These are phyloP conservation scores for Phytophthora hibernalis DNA, from an alignment of 352 stramenopile species.

Conservation along the genomic window DNA sequence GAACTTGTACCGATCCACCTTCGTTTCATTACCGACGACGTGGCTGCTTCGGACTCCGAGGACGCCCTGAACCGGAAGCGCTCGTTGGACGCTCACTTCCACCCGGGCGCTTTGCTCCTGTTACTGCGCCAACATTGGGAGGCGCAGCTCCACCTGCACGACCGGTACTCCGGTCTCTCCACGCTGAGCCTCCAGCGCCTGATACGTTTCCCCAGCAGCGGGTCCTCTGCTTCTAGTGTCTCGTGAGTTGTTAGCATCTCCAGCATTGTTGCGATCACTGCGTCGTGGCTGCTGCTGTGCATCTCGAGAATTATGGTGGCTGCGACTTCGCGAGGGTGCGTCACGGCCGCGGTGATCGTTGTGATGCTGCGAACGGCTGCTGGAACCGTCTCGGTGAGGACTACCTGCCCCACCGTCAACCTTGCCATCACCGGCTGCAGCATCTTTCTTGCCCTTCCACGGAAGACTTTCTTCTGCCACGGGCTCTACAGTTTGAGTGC, in stretches of 20 bases:
- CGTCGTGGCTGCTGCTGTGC: conserved; percentile 42
- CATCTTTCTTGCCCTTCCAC: conserved; percentile 74
- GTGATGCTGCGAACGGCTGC: conserved; percentile 43
- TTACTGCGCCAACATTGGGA: conserved; percentile 29
- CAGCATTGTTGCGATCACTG: conserved; percentile 48
- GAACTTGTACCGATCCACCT: background rate
- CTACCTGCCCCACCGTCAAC: conserved; percentile 36
- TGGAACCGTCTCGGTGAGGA: conserved; percentile 42
- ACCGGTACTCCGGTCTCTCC: conserved; percentile 54
- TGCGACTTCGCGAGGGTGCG: conserved; percentile 47
- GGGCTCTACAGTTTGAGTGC: conserved; percentile 81
- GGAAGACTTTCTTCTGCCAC: conserved; percentile 77
- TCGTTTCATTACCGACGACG: conserved; percentile 38
- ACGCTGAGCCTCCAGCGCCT: conserved; percentile 28
- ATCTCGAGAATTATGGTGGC: conserved; percentile 58
- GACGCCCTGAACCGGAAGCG: conserved; percentile 34
- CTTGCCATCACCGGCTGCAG: conserved; percentile 31
- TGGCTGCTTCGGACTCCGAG: conserved; percentile 49
- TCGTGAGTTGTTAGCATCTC: conserved; percentile 35
- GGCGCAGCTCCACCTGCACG: conserved; percentile 23
- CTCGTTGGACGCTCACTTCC: conserved; percentile 39
- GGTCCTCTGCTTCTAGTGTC: conserved; percentile 33
- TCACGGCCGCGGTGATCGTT: conserved; percentile 49
- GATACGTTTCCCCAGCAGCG: conserved; percentile 26
- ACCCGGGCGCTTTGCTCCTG: conserved; percentile 42